phyloP scores from a whole-genome alignment of 495 filamentous ascomycete genomes.

The Sporormia fimetaria region DNA sequence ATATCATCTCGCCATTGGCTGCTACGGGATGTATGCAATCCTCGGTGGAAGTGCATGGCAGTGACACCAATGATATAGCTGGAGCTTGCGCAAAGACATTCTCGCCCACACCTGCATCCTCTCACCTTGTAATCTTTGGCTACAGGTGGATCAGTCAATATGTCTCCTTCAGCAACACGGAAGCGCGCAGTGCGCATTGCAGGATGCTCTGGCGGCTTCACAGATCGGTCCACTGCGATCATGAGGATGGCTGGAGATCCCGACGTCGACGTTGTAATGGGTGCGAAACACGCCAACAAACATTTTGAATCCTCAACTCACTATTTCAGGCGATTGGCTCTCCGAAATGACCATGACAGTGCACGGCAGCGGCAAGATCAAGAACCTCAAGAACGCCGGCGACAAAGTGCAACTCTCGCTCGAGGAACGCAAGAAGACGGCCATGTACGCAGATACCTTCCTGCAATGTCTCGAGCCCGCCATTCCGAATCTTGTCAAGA shows the following conservation, averaged over 20 bases:
- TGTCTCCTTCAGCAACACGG: conserved; percentile 10
- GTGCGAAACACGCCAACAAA: not conserved
- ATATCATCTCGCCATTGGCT: conserved; percentile 3
- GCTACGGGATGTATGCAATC: too few species aligned
- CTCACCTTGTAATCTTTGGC: not conserved
- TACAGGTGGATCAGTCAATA: not conserved
- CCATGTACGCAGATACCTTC: conserved; percentile 22
- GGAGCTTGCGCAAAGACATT: not conserved
- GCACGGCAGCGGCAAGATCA: conserved; percentile 21
- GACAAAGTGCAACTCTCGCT: conserved; percentile 10
- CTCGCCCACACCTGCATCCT: not conserved
- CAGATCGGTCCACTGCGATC: conserved; percentile 17
- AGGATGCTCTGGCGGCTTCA: conserved; percentile 22
- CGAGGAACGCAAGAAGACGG: conserved; percentile 17
- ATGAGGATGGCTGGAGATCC: conserved; percentile 19
- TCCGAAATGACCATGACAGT: conserved; percentile 27
- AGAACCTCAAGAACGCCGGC: conserved; percentile 6
- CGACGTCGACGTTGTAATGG: conserved; percentile 22
- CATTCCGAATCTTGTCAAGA: conserved; percentile 14
- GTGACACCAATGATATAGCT: too few species aligned
- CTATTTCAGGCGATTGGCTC: conserved; percentile 19
- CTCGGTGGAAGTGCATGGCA: too few species aligned
- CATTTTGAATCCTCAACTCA: not conserved
- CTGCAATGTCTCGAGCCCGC: conserved; percentile 23
- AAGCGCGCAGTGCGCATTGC: conserved; percentile 21